These are phyloP conservation scores for Erysimum cheiranthoides DNA, from an alignment of 345 rosid species.

Conservation along the genomic window DNA sequence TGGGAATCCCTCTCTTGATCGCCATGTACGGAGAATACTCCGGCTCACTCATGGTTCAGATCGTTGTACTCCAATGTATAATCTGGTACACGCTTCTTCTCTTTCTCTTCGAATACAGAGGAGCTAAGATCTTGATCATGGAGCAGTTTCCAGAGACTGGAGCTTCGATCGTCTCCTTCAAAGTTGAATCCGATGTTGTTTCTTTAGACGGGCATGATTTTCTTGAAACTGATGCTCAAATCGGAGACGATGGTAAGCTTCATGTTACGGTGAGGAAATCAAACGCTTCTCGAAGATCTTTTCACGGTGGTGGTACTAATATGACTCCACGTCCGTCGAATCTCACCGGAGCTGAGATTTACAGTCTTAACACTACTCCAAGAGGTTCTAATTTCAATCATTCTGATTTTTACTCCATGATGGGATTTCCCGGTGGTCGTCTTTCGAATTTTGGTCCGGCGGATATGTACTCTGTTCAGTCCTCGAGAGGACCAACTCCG, in stretches of 20 bases:
- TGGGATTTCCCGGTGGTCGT: slow-evolving; percentile 79
- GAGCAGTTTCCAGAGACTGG: slow-evolving; percentile 98
- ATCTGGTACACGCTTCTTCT: slow-evolving; percentile 95
- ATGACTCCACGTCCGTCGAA: slow-evolving; percentile 88
- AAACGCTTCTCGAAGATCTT: slow-evolving; percentile 75
- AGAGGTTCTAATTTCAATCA: slow-evolving; percentile 88
- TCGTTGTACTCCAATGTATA: slow-evolving; percentile 90
- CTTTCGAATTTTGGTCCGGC: slow-evolving; percentile 84
- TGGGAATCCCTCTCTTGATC: slow-evolving; percentile 90
- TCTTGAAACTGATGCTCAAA: slow-evolving; percentile 82
- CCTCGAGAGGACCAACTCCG: slow-evolving; percentile 73
- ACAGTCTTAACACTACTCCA: slow-evolving; percentile 68
- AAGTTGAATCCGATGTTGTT: slow-evolving; percentile 85
- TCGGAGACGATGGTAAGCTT: slow-evolving; percentile 86
- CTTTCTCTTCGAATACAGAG: slow-evolving; percentile 87
- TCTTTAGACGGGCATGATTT: slow-evolving; percentile 80
- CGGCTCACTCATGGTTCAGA: slow-evolving; percentile 88
- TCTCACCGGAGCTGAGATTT: slow-evolving; percentile 90
- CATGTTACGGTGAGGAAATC: slow-evolving; percentile 90
- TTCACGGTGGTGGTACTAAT: slow-evolving; percentile 38
- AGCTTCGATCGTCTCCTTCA: slow-evolving; percentile 82
- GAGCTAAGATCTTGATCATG: slow-evolving; percentile 82
- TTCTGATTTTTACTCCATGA: slow-evolving; percentile 76
- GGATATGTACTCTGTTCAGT: slow-evolving; percentile 74
- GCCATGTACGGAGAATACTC: slow-evolving; percentile 86